Base-by-base conservation (phyloP, 2,329 filamentous ascomycete species). In the Colletotrichum scovillei region DNA sequence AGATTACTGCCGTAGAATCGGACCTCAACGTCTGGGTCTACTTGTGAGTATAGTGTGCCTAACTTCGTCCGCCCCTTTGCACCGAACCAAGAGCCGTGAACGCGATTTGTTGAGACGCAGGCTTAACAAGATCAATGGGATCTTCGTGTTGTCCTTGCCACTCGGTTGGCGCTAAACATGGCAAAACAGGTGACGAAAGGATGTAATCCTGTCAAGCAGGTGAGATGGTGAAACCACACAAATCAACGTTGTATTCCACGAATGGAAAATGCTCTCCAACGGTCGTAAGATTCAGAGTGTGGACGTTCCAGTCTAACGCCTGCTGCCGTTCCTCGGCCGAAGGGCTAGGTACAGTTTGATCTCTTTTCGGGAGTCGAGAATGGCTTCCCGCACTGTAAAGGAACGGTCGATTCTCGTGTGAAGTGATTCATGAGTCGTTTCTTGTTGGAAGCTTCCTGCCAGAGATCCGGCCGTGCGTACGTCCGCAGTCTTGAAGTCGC, bases 241-340 rank as follows among this genome's bases (percentile, higher is more conserved):
- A 67, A 66, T 30, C 63, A 67, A 67, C 62, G 53, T 70, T 24
- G 62, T 55, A 42, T 66, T 70, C 38, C 62, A 60, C 63, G 30
- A 53, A 70, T 67, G 42, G n/a, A 22, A 59, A 66, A 7, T 55
- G 55, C 56, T 22, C 46, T 22, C 38, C 16, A n/a, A 52, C 19
- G 19, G 26, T 56, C n/a, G 8, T 9, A 26, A 22, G 32, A 32
- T 22, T 19, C 38, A 56, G 55, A 42, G 24, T 30, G 53, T 14
- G 16, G 24, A 56, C 11, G 24, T 9, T 19, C 53, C 42, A 49
- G 14, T 26, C 53, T 19, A 7, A 28, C 19, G 24, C 24, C 53
- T 56, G 53, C 16, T 30, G 11, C 28, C 24, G 12, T 56, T 19
- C 42, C 16, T 56, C 53, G 26, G 53, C 53, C 24, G 53, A 26